Percentiles rank a stretch among this genome's conserved stretches.
Evolutionary conservation across 2,329 filamentous ascomycete genomes (phyloP).

Genomic region (Ceratocystis ficicola): DNA sequence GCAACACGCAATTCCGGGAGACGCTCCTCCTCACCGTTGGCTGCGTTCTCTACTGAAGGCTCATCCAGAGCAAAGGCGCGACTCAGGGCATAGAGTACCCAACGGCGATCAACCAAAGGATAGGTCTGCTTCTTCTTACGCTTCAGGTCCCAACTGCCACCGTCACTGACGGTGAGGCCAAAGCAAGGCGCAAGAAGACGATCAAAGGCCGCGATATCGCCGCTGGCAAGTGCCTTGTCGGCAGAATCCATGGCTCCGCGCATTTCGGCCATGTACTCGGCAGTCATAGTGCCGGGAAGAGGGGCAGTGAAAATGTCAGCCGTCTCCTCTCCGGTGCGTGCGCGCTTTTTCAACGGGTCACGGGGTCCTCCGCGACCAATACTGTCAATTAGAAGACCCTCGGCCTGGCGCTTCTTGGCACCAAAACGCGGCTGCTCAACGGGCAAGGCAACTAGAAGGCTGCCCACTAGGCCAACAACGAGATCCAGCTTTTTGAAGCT

Average conservation of each 20-base stretch:
- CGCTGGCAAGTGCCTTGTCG: slow-evolving; percentile 37
- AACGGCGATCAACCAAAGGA: slow-evolving; percentile 49
- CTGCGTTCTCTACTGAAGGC: slow-evolving; percentile 30
- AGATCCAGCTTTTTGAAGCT: slow-evolving; percentile 56
- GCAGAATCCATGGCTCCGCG: slow-evolving; percentile 36
- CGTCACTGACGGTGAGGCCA: slow-evolving; percentile 31
- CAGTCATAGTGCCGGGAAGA: slow-evolving; percentile 40
- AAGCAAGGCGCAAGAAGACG: slow-evolving; percentile 39
- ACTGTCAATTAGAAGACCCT: slow-evolving; percentile 59
- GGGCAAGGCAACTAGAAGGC: slow-evolving; percentile 55
- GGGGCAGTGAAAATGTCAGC: slow-evolving; percentile 25
- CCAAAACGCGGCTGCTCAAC: slow-evolving; percentile 46
- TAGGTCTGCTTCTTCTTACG: slow-evolving; percentile 33
- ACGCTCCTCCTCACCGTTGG: slow-evolving; percentile 27
- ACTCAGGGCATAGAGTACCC: slow-evolving; percentile 51
- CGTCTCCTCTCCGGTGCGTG: slow-evolving; percentile 1
- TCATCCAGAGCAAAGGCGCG: slow-evolving; percentile 46
- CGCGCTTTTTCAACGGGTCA: slow-evolving; percentile 26
- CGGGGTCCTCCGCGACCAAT: slow-evolving; percentile 50
- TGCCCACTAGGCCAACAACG: slow-evolving; percentile 51
- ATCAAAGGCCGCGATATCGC: slow-evolving; percentile 41
- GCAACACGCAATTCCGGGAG: slow-evolving; percentile 27
- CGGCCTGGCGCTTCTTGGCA: slow-evolving; percentile 42
- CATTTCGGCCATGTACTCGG: slow-evolving; percentile 38
- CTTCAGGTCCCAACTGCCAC: slow-evolving; percentile 27